Base-by-base conservation (phyloP, 352 stramenopile genomes). In the Globisporangium middletonii region DNA sequence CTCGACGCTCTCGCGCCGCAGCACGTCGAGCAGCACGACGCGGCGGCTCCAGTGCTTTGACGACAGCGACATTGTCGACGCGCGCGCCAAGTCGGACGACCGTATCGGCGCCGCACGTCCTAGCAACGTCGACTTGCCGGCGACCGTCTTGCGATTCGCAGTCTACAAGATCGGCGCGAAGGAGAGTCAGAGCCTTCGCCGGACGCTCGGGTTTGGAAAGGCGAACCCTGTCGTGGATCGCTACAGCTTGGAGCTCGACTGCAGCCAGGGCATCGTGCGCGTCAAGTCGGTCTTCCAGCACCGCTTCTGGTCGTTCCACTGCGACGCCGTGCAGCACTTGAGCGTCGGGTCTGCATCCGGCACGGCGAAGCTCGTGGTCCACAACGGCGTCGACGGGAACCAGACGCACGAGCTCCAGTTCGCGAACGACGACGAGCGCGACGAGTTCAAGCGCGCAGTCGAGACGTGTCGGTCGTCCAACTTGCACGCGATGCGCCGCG, bases 241-340 rank as follows among this genome's bases (percentile, higher is more conserved):
- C 3, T 94, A 89, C 60, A 91, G 80, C 9, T 63, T 94, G 19
- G 80, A 91, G 56, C 72, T 94, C 12, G 79, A 91, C 63, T 85
- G 78, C 43, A 65, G 70, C 23, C 79, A 89, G 60, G 75, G 76
- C 28, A 72, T 92, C 16, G 78, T 92, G 33, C 78, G 73, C 47
- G 77, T 84, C 11, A 92, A 91, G 57, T 92, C 79, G 3, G 81
- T 94, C 6, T 90, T 92, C 52, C 89, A 89, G 78, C 80, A 91
- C 60, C 78, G 79, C 11, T 87, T 80, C 50, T 92, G 79, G 75
- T 84, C 76, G 30, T 92, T 92, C 55, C 82, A 81, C 37, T 91
- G 81, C 56, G 77, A 89, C 37, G 72, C 72, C 0, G 75, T 94
- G 3, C 68, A 81, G 57, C 71, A 72, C 9, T 68, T 84, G 30